Evolutionary conservation across 495 filamentous ascomycete genomes (phyloP), one percentile per base, ranked within the genome.

Genomic region (Tuber borchii): DNA sequence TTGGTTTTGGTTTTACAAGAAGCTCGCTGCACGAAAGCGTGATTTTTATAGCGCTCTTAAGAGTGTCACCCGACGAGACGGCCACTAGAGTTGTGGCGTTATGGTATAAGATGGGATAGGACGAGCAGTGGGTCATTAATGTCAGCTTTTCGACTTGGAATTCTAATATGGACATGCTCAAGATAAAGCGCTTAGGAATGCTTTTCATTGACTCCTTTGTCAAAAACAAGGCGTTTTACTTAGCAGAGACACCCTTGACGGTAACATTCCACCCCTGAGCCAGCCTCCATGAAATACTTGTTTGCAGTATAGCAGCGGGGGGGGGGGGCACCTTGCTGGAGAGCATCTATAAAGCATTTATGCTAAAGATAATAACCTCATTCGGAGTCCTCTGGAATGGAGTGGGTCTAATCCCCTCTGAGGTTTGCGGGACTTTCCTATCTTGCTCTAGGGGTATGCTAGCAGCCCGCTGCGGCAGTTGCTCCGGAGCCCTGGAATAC

Each of bases 331-430:
- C 91, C 2, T 77, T 92, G 45, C 83, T 93, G 0, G 92, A 93
- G 84, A 92, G 92, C 74, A 78, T 80, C 17, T 85, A 87, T 43
- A 82, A 84, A 39, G 84, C 86, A 6, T 80, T 93, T 6, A 90
- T 90, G 0, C 82, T 92, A 48, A 84, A 83, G 12, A 51, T 34
- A 12, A 34, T 10, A 12, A 83, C 81, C 0, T 89, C 86, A 78
- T 86, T 92, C 31, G 88, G 86, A 5, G 85, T 92, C 26, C 88
- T 90, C 74, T 90, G 90, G 16, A 88, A 90, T 31, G 90, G 91
- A 69, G 90, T 89, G 22, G 88, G 87, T 26, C 86, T 88, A 72
- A 84, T 82, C 75, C 85, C 85, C 8, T 83, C 85, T 71, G 85
- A 86, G 43, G 84, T 84, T 8, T 85, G 84, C 71, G 83, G 83